Evolutionary conservation across 441 rosid genomes (phyloP), one percentile per base, ranked within the genome.

Genomic region (Populus hybrid): DNA sequence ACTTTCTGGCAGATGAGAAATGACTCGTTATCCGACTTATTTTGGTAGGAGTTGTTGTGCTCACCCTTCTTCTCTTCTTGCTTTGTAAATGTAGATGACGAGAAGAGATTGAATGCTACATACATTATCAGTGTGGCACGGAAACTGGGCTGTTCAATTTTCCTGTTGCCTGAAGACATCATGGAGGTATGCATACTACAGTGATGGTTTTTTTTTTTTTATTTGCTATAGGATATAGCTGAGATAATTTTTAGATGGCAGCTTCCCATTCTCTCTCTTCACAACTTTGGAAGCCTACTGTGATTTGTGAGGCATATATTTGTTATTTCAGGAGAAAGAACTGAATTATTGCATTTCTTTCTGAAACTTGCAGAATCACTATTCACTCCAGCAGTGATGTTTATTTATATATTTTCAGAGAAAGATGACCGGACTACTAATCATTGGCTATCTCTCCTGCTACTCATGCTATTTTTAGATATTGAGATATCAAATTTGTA

Each of bases 141-240:
- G 73, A 94, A 94, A 85, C 93, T 94, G 2, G 98, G 98, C 16
- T 94, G 98, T 79, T 91, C 98, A 59, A 93, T 94, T 79, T 94
- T 94, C 92, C 86, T 92, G 89, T 83, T 94, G 78, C 98, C 98
- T 0, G 98, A 94, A 80, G 98, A 94, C 78, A 92, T 94, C 79
- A 88, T 94, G 57, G 98, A 94, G 90, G 98, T 92, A 79, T n/a
- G 61, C 7, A 82, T 75, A 66, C 46, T 73, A 46, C 28, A 18
- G 16, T 35, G 9, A 34, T n/a, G 9, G n/a, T 23, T 34, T 72
- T 11, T 46, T 46, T 46, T 46, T 8, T 50, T 50, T 50, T 5
- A 3, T 71, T 74, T 34, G 21, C 32, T 28, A 9, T 14, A 14
- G 32, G 69, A 67, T 21, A 42, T 10, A 36, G 7, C 9, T 67